Base-by-base conservation (phyloP, 768 basidiomycete genomes). In the Boletus patriciae region DNA sequence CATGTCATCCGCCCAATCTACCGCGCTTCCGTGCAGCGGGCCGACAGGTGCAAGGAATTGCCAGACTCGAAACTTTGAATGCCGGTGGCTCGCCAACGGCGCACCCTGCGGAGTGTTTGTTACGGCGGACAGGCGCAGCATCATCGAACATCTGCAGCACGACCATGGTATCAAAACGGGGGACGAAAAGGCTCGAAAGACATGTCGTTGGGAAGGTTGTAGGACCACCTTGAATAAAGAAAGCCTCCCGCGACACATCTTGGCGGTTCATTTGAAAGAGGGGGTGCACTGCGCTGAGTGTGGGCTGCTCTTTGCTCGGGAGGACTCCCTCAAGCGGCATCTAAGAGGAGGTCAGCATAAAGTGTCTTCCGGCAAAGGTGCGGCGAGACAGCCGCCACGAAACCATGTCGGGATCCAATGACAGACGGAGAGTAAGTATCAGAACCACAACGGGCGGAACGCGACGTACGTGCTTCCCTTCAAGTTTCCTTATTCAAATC, bases 291-390 rank as follows among this genome's bases (percentile, higher is more conserved):
- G 71, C 6, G 0, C 3, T 2, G 11, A 44, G 10, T 71, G 71
- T 19, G 59, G 64, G 25, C 2, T 46, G 46, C 16, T 0, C 11
- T 71, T 73, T 61, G 66, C 71, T 34, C 67, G 71, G 0, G 65
- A 58, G n/a, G 70, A 71, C 25, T 71, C 70, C 2, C 55, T 73
- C 19, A 69, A 59, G 59, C 61, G 70, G 10, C 70, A 70, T 27
- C 18, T 51, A 0, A 70, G 58, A 34, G 63, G 66, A 23, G 31
- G 52, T 25, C 51, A 55, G 7, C 64, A 69, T 16, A 57, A 56
- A 4, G 38, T 15, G 1, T 16, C 40, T 25, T 25, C 21, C 2
- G 55, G 49, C 4, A 49, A 38, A 41, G 29, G 21, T 34, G 19
- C n/a, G 10, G 34, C 9, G 21, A 52, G 23, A 27, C n/a, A 13